These are phyloP conservation scores for Aphanoascus verrucosus DNA, from an alignment of 2,329 filamentous ascomycete genomes.

Conservation along the genomic window DNA sequence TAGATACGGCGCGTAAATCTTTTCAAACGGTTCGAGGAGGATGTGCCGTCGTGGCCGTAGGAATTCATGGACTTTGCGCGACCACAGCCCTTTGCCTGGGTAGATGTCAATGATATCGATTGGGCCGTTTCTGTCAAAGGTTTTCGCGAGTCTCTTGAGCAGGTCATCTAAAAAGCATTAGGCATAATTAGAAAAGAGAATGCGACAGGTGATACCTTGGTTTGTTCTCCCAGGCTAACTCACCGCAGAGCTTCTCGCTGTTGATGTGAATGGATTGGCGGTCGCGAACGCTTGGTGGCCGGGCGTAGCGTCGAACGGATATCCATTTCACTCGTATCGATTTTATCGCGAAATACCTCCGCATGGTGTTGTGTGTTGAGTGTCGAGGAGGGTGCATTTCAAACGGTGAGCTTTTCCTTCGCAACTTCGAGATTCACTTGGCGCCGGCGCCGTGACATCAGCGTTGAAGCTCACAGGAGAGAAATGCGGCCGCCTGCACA, in stretches of 20 bases:
- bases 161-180: constrained; percentile 47
- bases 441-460: constrained; percentile 9
- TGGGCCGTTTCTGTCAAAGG: constrained; percentile 58
- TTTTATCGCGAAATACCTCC: not conserved
- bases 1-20: constrained; percentile 52
- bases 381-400: not conserved
- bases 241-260: constrained; percentile 28
- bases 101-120: constrained; percentile 83
- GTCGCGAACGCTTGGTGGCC: too few species aligned
- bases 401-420: not conserved
- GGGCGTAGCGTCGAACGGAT: too few species aligned
- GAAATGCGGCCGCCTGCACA: not conserved
- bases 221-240: constrained; percentile 11
- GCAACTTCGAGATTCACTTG: not conserved
- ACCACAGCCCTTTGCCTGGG: constrained; percentile 70
- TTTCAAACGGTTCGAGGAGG: constrained; percentile 61
- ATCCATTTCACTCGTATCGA: not conserved
- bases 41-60: constrained; percentile 73
- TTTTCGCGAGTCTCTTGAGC: constrained; percentile 56
- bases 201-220: not conserved
- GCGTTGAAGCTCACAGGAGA: not conserved
- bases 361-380: not conserved
- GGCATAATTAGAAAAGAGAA: not conserved
- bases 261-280: constrained; percentile 19
- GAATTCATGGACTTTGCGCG: constrained; percentile 59